Base-by-base conservation (phyloP, 2,329 filamentous ascomycete species). In the Penicillium concentricum region DNA sequence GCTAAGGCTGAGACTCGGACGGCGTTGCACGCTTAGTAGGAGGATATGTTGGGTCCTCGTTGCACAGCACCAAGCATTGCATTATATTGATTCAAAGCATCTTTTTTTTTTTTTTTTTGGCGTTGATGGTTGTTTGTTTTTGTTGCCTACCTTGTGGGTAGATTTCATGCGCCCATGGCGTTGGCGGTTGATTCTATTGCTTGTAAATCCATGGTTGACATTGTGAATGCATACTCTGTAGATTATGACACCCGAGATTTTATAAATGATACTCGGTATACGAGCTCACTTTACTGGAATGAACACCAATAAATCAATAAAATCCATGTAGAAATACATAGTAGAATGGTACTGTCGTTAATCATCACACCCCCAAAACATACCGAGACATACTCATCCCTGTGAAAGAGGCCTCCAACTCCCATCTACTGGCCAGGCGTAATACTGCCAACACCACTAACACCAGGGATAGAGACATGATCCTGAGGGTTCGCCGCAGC, bases 401-500 rank as follows among this genome's bases (percentile, higher is more conserved):
- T 26, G 24, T 26, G 3, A 24, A 50, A 16, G 12, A 32, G n/a
- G 8, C 37, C 28, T 22, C 15, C n/a, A n/a, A 22, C 28, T 3
- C 28, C 2, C 12, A 42, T 9, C 68, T 69, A 78, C 67, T 76
- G 72, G 38, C 78, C 76, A 60, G 76, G 72, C 73, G 76, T 74
- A 24, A 76, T 69, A 51, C 70, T 72, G 49, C 70, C 69, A 61
- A 74, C 60, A 18, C 74, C 74, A 51, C 67, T 72, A 48, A 80
- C 69, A 28, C 78, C 76, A 56, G 76, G 72, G 46, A 79, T 76
- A 46, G 76, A 72, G 62, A 76, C 76, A 77, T 99, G 94, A 77
- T 99, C 94, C 45, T 79, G 84, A 13, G 93, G 94, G 73, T 97
- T 96, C 35, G 94, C 89, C 26, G 93, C 93, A 18, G 92, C 89